Base-by-base conservation (phyloP, 2,329 filamentous ascomycete genomes). In the Thermothelomyces thermophilus region DNA sequence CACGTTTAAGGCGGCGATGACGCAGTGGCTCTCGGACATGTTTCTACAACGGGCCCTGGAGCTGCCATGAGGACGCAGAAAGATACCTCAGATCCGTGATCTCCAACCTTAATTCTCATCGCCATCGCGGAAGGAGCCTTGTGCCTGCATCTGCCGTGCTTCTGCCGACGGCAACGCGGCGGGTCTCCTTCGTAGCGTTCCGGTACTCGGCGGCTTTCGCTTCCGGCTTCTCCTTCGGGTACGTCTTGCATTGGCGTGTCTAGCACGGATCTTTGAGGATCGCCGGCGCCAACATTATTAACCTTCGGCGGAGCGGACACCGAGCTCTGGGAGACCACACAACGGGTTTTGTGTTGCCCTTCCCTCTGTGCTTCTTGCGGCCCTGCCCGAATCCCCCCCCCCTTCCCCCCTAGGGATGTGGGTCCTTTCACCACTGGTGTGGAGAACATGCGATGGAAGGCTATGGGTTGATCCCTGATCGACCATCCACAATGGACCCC, bases 31-130 rank as follows among this genome's bases (percentile, higher is more conserved):
- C 43, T 55, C 57, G 58, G 58, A 56, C 50, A 45, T 60, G 50
- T 55, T 59, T 56, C 58, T 60, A 53, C 55, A 60, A 59, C 36
- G 22, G 58, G 58, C 37, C 51, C 58, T 55, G 56, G 43, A 37
- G 48, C 51, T 46, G 24, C 36, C 42, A 48, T 46, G 49, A 47
- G 40, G 17, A 24, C 52, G 41, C 39, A 50, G 42, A 48, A 54
- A n/a, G 42, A 53, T 43, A 48, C 37, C 37, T 36, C 26, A 43
- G 50, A 52, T 54, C 53, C 49, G 51, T 50, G 55, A 55, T 55
- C 55, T 52, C 39, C 55, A 59, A 59, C 57, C 55, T 59, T 59
- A 59, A 54, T 52, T 56, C n/a, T 37, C 39, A 55, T 51, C 41
- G 33, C 24, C 51, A 49, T 47, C 39, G 31, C 37, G 24, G 17